phyloP scores from a whole-genome alignment of 192 early-diverging fungal genomes.

The Dissophora globulifera region DNA sequence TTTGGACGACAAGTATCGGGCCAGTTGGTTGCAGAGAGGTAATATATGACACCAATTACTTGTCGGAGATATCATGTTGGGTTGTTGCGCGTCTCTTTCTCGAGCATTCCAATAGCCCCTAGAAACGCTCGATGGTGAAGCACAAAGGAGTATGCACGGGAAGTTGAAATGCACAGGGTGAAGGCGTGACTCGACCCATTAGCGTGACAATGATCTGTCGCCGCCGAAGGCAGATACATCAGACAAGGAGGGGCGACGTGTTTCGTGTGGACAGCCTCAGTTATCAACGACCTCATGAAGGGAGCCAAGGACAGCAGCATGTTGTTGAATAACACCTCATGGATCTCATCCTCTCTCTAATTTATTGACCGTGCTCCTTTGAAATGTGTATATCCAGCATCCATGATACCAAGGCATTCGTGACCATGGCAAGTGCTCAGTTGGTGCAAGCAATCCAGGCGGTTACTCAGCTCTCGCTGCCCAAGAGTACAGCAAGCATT shows the following conservation, averaged over 20 bases:
- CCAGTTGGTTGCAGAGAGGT: constrained; percentile 41
- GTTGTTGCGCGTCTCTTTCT: neutral
- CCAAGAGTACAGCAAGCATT: constrained; percentile 19
- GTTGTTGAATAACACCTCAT: too few relatives aligned
- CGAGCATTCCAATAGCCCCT: constrained; percentile 9
- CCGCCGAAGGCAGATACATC: too few relatives aligned
- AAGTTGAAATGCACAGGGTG: neutral
- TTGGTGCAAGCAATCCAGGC: constrained; percentile 29
- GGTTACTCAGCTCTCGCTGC: constrained; percentile 20
- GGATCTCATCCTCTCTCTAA: neutral
- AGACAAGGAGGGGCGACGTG: neutral
- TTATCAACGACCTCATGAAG: too few relatives aligned
- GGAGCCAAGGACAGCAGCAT: too few relatives aligned
- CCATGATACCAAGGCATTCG: constrained; percentile 46
- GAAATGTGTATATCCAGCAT: constrained; percentile 10
- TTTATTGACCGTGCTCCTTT: neutral
- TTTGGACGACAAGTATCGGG: constrained; percentile 53
- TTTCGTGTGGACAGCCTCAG: neutral
- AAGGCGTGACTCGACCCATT: constrained; percentile 5
- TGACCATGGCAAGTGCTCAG: constrained; percentile 47
- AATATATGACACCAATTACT: too few relatives aligned
- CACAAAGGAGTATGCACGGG: neutral
- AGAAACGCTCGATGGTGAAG: constrained; percentile 1
- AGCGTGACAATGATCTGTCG: too few relatives aligned
- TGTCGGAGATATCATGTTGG: neutral